Evolutionary conservation across 768 basidiomycete genomes (phyloP).

Genomic region (Lactarius trivialis): DNA sequence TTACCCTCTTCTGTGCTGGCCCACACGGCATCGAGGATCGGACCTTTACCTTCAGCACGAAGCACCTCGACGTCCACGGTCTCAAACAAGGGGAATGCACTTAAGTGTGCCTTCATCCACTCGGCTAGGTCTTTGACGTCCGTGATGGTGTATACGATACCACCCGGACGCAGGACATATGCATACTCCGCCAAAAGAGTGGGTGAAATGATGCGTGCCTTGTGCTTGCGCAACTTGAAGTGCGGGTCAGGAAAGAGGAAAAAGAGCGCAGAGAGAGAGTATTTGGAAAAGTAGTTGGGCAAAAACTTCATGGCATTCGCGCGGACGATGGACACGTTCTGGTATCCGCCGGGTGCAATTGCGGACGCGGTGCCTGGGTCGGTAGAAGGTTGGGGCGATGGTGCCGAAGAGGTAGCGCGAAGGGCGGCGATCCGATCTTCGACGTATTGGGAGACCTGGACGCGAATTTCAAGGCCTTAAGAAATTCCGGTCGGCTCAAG

Average conservation of each 20-base stretch:
- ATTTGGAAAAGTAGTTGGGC: slow-evolving; percentile 90
- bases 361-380: slow-evolving; percentile 21
- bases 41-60: slow-evolving; percentile 66
- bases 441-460: slow-evolving; percentile 95
- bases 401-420: slow-evolving; percentile 49
- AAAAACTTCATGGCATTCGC: slow-evolving; percentile 99
- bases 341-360: slow-evolving; percentile 43
- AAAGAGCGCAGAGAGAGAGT: slow-evolving; percentile 87
- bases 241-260: slow-evolving; percentile 99
- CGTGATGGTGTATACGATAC: slow-evolving; percentile 95
- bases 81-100: slow-evolving; percentile 82
- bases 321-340: slow-evolving; percentile 89
- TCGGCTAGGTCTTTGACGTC: slow-evolving; percentile 90
- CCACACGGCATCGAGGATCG: slow-evolving; percentile 76
- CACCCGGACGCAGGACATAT: slow-evolving; percentile 86
- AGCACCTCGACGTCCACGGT: slow-evolving; percentile 68
- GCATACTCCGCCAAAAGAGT: slow-evolving; percentile 98
- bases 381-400: slow-evolving; percentile 9
- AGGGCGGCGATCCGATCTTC: slow-evolving; percentile 90
- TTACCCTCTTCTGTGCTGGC: slow-evolving; percentile 91
- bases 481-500: background rate
- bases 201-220: slow-evolving; percentile 96
- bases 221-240: slow-evolving; percentile 97
- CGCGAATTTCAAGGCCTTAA: slow-evolving; percentile 92
- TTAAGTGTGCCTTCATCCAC: slow-evolving; percentile 94